phyloP scores from a whole-genome alignment of 257 asterid species.

The Lantana camara region DNA sequence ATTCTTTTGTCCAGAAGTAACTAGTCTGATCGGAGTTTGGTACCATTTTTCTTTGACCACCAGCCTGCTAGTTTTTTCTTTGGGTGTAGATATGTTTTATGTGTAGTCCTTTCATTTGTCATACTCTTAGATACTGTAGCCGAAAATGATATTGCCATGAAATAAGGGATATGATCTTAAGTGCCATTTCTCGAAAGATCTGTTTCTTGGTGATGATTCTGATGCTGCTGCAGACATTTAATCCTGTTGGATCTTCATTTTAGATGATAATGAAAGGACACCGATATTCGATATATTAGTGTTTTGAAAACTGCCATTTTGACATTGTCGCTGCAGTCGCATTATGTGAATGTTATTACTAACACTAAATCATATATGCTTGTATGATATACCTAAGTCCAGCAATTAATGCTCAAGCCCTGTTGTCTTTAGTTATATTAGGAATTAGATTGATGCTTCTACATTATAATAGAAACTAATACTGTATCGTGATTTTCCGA shows the following conservation, averaged over 20 bases:
- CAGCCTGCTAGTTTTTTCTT: slow-evolving; percentile 2
- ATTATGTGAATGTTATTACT: not conserved
- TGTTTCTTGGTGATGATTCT: not conserved
- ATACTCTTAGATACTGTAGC: not conserved
- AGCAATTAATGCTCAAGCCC: not conserved
- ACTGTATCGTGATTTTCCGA: not conserved
- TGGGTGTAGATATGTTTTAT: not conserved
- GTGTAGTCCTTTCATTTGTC: not conserved
- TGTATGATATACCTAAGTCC: not conserved
- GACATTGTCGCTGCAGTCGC: not conserved
- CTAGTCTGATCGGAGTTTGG: slow-evolving; percentile 9
- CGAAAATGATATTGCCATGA: slow-evolving; percentile 18
- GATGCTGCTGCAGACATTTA: slow-evolving; percentile 11
- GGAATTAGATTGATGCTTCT: not conserved
- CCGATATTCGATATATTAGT: not conserved
- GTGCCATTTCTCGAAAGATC: not conserved
- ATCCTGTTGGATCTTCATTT: not conserved
- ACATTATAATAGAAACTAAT: not conserved
- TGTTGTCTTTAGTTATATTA: not conserved
- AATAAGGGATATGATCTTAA: not conserved
- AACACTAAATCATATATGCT: not conserved
- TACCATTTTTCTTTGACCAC: slow-evolving; percentile 9
- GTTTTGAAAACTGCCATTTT: not conserved
- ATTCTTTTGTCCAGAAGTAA: slow-evolving; percentile 5
- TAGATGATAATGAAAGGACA: not conserved